Conservation (phyloP, 768 basidiomycete genomes). For the Naganishia vaughanmartiniae region DNA sequence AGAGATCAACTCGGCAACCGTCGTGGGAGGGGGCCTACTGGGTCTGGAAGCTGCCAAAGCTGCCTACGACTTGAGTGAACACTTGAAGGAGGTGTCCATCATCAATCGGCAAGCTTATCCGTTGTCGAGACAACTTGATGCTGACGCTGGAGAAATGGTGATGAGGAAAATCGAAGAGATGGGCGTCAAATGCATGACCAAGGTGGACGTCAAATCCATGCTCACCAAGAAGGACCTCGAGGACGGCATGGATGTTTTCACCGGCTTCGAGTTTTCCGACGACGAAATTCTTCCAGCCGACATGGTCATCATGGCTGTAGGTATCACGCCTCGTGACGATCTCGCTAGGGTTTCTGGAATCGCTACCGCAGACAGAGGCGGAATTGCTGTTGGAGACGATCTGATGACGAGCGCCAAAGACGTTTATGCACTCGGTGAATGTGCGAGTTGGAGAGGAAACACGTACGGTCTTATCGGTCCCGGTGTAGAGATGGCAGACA, state of each 20-base stretch:
- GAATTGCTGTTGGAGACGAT: constrained; percentile 62
- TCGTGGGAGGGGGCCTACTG: constrained; percentile 69
- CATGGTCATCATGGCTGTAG: constrained; percentile 67
- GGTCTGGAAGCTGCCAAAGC: constrained; percentile 76
- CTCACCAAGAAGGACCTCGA: constrained; percentile 52
- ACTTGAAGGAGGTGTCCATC: constrained; percentile 58
- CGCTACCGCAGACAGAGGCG: constrained; percentile 57
- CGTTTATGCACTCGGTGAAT: constrained; percentile 74
- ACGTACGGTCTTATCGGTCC: constrained; percentile 72
- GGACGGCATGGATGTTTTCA: constrained; percentile 51
- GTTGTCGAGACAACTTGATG: constrained; percentile 62
- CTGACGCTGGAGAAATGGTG: constrained; percentile 63
- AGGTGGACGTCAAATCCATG: constrained; percentile 53
- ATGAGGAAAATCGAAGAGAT: constrained; percentile 62
- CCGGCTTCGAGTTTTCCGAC: constrained; percentile 59
- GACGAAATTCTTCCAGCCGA: constrained; percentile 57
- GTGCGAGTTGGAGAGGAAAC: constrained; percentile 65
- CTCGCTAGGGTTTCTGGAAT: constrained; percentile 62
- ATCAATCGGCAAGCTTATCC: constrained; percentile 60
- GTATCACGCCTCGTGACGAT: constrained; percentile 70
- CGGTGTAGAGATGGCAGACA: constrained; percentile 68
- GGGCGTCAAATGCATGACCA: constrained; percentile 61
- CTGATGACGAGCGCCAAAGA: constrained; percentile 62
- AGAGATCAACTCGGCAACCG: constrained; percentile 56
- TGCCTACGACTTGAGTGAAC: constrained; percentile 60